These are phyloP conservation scores for Tetrahymena elliotti DNA, from an alignment of 73 alveolate species.

Conservation along the genomic window DNA sequence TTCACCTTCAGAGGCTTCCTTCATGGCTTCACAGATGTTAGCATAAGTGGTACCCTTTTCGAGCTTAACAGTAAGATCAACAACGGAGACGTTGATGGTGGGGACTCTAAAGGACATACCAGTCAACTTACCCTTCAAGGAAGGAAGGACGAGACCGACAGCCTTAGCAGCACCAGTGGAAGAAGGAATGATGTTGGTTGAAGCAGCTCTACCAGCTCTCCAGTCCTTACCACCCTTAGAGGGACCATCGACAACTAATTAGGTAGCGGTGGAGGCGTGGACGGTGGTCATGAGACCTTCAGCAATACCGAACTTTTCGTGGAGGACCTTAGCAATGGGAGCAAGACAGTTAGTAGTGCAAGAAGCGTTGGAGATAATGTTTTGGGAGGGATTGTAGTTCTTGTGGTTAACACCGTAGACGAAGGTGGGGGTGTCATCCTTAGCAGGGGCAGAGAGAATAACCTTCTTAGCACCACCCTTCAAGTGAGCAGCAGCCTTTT, in stretches of 20 bases:
- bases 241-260: constrained; percentile 96
- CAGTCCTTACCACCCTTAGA: constrained; percentile 97
- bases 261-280: constrained; percentile 92
- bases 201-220: constrained; percentile 97
- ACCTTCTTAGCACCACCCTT: constrained; percentile 94
- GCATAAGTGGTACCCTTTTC: constrained; percentile 82
- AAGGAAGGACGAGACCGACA: constrained; percentile 93
- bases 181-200: constrained; percentile 92
- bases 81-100: constrained; percentile 93
- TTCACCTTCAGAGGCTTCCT: constrained; percentile 80
- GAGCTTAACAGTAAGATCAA: constrained; percentile 85
- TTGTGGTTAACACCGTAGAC: constrained; percentile 88
- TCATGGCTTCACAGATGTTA: constrained; percentile 79
- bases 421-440: constrained; percentile 82
- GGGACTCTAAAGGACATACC: constrained; percentile 99
- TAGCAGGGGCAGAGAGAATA: constrained; percentile 86
- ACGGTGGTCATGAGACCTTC: constrained; percentile 97
- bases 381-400: constrained; percentile 59
- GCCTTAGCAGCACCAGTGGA: constrained; percentile 98
- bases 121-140: constrained; percentile 88
- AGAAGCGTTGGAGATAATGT: constrained; percentile 93
- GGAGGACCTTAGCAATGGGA: constrained; percentile 88
- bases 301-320: constrained; percentile 93
- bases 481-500: constrained; percentile 75
- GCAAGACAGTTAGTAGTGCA: constrained; percentile 98